Evolutionary conservation across 805 yeast genomes (phyloP), one percentile per base, ranked within the genome.

Genomic region (Yarrowia sp.): DNA sequence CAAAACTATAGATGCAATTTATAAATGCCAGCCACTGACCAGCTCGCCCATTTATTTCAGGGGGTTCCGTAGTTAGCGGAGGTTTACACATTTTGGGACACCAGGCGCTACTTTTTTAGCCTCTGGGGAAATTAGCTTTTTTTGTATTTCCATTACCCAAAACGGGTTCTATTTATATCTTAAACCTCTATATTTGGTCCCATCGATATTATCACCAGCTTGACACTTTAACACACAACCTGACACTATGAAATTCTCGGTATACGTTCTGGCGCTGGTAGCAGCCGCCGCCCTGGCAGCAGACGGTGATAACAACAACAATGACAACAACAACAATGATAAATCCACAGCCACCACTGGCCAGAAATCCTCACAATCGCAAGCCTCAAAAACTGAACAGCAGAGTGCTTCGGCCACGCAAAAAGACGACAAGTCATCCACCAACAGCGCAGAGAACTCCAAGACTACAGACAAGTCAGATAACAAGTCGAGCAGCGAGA

Each of bases 131-230:
- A 28, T 51, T 51, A 51, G 36, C 43, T 41, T 55, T 17, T 18
- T 10, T n/a, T 55, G 61, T 55, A 39, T 55, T 39, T 39, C 47
- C 61, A 55, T 41, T 55, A 55, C 61, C 61, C 61, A 55, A 55
- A 41, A 41, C 61, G 61, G 32, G 31, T 14, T 55, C 61, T 55
- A 55, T 55, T 55, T 55, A 55, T 55, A 55, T 39, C 43, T 36
- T 39, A 39, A 41, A 36, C 60, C 44, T 38, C 35, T 18, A 50
- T 51, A 51, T 51, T 38, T 36, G 36, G 43, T 39, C 43, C 44
- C 60, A 38, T 28, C 44, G 28, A 28, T 28, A 51, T 38, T 39
- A 51, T 38, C 60, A 38, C 60, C 43, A 51, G 31, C 22, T 31
- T 31, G 60, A 31, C 38, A 55, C 35, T 42, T 51, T 17, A 8